Percentiles rank a stretch among this genome's conserved stretches.
phyloP scores from a whole-genome alignment of 495 filamentous ascomycete genomes.

The Parachaetomium inaequale region DNA sequence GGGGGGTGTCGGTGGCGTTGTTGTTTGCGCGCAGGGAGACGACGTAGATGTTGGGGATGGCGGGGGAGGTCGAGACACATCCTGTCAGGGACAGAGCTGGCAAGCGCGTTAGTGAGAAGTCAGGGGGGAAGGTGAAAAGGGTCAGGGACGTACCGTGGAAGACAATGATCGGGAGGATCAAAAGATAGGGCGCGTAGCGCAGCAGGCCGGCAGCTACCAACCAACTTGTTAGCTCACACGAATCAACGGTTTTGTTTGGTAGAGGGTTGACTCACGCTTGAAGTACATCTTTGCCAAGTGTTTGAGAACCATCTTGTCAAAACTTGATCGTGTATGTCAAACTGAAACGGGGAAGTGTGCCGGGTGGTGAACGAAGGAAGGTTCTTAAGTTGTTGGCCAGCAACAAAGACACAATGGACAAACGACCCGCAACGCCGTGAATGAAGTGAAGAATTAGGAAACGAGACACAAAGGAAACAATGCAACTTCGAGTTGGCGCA shows the following conservation, averaged over 20 bases:
- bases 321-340: background rate
- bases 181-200: constrained; percentile 19
- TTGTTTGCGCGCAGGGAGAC: constrained; percentile 26
- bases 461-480: background rate
- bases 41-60: constrained; percentile 32
- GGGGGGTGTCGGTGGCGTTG: constrained; percentile 14
- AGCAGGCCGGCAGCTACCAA: constrained; percentile 10
- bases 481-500: background rate
- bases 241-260: background rate
- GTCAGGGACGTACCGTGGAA: constrained; percentile 19
- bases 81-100: constrained; percentile 31
- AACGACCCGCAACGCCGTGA: constrained; percentile 6
- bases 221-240: constrained; percentile 14
- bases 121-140: background rate
- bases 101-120: constrained; percentile 3
- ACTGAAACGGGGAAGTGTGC: background rate
- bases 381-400: constrained; percentile 20
- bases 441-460: background rate
- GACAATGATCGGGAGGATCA: constrained; percentile 31
- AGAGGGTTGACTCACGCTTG: constrained; percentile 13
- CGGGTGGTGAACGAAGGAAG: background rate
- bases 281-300: constrained; percentile 20
- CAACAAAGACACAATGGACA: constrained; percentile 20
- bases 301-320: constrained; percentile 15
- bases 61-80: constrained; percentile 30